Evolutionary conservation across 441 rosid species (phyloP), one percentile per base, ranked within the genome.

Genomic region (Arabidopsis hybrid): DNA sequence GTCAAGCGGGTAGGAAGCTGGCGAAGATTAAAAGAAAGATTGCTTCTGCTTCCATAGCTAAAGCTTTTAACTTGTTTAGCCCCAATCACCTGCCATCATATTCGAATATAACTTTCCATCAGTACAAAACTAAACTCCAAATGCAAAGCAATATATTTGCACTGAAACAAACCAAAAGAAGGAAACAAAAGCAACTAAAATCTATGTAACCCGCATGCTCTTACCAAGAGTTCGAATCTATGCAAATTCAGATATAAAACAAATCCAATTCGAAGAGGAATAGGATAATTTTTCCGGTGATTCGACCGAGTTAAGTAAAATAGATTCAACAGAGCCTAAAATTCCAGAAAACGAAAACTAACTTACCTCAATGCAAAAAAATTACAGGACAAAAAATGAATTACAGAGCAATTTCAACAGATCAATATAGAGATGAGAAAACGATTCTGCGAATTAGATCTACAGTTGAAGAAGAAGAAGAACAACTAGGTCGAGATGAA

Each of bases 11-110:
- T 65, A 67, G 81, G 78, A 76, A 64, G 21, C 4, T 79, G 82
- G n/a, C 65, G 86, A 60, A 82, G 73, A 18, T 68, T 73, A 68
- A 90, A 88, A 10, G 93, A 88, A 70, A 91, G 85, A 76, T 40
- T 84, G 75, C 76, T 87, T 76, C 85, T 85, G 74, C 85, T 85
- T 66, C 87, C 85, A 60, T 74, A 72, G 51, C 62, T 63, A 32
- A 83, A 71, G 45, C 83, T 60, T 46, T 86, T 60, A 67, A 68
- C 75, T 14, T 76, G 78, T 63, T 78, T 81, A 69, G 76, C 74
- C 35, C 79, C 59, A 13, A 79, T 59, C 21, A 69, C 91, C 92
- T 91, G 85, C 47, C 34, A 81, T 73, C 34, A 62, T 4, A 65
- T 58, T 12, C 68, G 61, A 62, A 7, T 16, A 58, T 21, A 21